Conservation (phyloP, 768 basidiomycete species). For the Tricholoma flavovirens region DNA sequence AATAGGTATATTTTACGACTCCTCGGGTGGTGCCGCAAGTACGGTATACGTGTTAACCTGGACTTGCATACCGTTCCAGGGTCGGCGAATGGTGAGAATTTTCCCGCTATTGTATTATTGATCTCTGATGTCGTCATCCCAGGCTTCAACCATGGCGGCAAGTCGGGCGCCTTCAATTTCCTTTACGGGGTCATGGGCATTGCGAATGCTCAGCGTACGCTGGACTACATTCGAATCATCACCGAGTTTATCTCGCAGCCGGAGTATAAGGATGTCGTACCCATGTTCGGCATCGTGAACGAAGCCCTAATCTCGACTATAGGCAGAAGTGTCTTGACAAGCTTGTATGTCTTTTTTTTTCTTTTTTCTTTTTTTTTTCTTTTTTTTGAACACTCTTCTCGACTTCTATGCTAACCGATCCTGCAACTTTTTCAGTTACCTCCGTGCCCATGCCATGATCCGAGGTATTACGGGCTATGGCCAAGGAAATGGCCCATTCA, state of each 20-base stretch:
- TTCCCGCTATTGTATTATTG: background rate
- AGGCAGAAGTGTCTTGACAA: conserved; percentile 45
- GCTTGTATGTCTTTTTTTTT: conserved; percentile 69
- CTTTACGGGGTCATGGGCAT: conserved; percentile 76
- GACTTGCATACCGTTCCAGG: conserved; percentile 79
- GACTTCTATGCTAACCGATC: conserved; percentile 21
- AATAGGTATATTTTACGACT: conserved; percentile 72
- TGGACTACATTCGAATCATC: conserved; percentile 75
- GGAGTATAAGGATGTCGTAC: conserved; percentile 61
- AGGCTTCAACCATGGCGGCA: conserved; percentile 62
- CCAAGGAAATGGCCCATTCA: conserved; percentile 56
- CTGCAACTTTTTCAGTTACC: conserved; percentile 35
- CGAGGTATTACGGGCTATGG: conserved; percentile 71
- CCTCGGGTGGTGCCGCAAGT: conserved; percentile 77
- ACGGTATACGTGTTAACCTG: conserved; percentile 74
- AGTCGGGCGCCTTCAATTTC: conserved; percentile 57
- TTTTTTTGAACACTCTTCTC: conserved; percentile 21
- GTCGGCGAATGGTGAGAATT: conserved; percentile 57
- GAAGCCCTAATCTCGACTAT: conserved; percentile 52
- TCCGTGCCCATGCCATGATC: conserved; percentile 55
- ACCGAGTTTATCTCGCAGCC: conserved; percentile 81
- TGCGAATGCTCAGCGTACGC: conserved; percentile 76
- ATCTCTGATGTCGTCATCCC: background rate
- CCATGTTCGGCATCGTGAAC: conserved; percentile 61
- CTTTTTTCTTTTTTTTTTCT: too few species aligned